Evolutionary conservation across 1,284 basidiomycete genomes (phyloP).

Genomic region (Ustilago crameri): DNA sequence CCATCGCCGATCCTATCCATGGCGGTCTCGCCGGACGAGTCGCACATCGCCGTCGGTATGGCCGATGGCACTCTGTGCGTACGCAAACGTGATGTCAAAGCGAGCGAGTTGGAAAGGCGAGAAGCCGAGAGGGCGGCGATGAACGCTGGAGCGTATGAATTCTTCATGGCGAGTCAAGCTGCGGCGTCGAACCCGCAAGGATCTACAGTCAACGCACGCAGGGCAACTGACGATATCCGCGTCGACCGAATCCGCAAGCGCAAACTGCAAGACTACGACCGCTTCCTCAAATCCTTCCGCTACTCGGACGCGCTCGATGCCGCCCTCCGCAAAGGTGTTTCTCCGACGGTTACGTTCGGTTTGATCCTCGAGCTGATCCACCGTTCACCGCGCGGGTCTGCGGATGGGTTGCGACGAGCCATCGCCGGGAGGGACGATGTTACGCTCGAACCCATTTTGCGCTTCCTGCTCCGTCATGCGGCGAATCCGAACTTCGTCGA

Average conservation of each 20-base stretch:
- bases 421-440: conserved; percentile 92
- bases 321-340: conserved; percentile 57
- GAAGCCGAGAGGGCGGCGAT: conserved; percentile 72
- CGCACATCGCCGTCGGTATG: conserved; percentile 94
- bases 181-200: conserved; percentile 38
- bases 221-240: conserved; percentile 69
- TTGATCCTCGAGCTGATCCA: conserved; percentile 93
- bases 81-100: conserved; percentile 76
- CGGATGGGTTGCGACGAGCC: conserved; percentile 87
- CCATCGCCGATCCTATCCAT: conserved; percentile 90
- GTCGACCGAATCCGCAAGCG: conserved; percentile 76
- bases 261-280: conserved; percentile 87
- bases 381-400: conserved; percentile 65
- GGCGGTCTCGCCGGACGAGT: conserved; percentile 96
- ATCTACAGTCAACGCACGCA: conserved; percentile 17
- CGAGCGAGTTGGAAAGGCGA: conserved; percentile 73
- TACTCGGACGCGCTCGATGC: conserved; percentile 87
- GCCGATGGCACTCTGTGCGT: conserved; percentile 86
- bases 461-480: conserved; percentile 84
- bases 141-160: conserved; percentile 77
- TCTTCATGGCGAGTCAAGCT: conserved; percentile 71
- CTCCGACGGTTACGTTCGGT: conserved; percentile 78
- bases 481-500: conserved; percentile 90
- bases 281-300: conserved; percentile 88
- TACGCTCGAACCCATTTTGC: conserved; percentile 87